phyloP scores from a whole-genome alignment of 1,284 basidiomycete species.

The Cutaneotrichosporon spelunceum region DNA sequence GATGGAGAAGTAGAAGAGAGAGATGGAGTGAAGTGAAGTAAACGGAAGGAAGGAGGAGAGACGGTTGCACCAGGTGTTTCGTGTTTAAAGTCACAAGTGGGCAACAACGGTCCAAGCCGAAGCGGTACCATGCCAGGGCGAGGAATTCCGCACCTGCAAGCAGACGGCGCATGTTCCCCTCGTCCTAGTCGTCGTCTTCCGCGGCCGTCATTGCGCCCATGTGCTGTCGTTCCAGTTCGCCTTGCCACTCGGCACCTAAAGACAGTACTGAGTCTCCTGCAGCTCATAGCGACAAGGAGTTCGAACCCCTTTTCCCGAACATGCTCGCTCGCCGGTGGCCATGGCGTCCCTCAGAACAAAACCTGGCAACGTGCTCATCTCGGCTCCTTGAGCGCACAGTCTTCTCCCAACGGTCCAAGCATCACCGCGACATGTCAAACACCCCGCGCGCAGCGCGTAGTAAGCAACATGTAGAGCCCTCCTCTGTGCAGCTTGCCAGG shows the following conservation, averaged over 20 bases:
- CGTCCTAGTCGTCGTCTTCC: no score
- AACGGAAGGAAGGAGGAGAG: not conserved
- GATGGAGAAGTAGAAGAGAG: not conserved
- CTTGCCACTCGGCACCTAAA: no score
- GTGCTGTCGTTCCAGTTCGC: no score
- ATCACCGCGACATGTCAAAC: not conserved
- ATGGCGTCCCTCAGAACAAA: not conserved
- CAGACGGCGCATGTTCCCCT: no score
- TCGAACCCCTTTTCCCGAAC: not conserved
- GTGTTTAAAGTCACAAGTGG: not conserved
- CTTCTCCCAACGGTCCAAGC: not conserved
- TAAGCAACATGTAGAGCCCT: not conserved
- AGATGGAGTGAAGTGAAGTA: not conserved
- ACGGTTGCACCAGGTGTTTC: not conserved
- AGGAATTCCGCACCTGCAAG: no score
- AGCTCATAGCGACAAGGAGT: no score
- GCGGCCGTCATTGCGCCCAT: no score
- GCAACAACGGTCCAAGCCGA: not conserved
- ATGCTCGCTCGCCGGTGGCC: not conserved
- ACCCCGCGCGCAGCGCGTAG: no score
- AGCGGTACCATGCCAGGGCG: no score
- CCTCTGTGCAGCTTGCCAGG: not conserved
- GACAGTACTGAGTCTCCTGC: no score
- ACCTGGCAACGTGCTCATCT: not conserved
- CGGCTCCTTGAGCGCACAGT: not conserved